phyloP scores from a whole-genome alignment of 257 asterid genomes.

The Fraxinus anomala region DNA sequence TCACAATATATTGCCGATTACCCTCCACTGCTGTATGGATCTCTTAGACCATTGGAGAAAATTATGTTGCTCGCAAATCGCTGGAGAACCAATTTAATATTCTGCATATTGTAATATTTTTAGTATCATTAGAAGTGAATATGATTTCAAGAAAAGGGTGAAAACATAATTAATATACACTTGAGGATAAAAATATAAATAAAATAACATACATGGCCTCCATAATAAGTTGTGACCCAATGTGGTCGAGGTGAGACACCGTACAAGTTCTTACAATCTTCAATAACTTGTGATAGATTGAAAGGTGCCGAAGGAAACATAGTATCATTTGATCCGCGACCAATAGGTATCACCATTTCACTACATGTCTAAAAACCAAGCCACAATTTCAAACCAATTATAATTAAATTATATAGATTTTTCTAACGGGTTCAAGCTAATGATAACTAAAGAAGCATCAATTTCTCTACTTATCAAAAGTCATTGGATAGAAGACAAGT shows the following conservation, averaged over 20 bases:
- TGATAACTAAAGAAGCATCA: no score
- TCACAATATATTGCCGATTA: slow-evolving; percentile 4
- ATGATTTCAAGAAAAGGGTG: neutral
- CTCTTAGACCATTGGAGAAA: slow-evolving; percentile 52
- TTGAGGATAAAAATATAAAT: no score
- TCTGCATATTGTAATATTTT: slow-evolving; percentile 28
- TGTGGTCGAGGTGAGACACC: slow-evolving; percentile 48
- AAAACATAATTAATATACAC: neutral
- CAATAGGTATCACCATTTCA: slow-evolving; percentile 48
- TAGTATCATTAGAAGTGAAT: neutral
- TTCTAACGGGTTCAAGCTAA: no score
- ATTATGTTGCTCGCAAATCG: slow-evolving; percentile 51
- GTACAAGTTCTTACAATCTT: slow-evolving; percentile 24
- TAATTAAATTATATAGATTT: no score
- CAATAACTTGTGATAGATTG: neutral
- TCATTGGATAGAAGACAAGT: no score
- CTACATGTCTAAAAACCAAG: slow-evolving; percentile 37
- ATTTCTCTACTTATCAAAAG: no score
- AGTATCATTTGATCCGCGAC: slow-evolving; percentile 31
- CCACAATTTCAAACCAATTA: no score
- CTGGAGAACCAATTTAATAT: slow-evolving; percentile 41
- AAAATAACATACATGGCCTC: slow-evolving; percentile 39
- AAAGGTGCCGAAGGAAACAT: slow-evolving; percentile 44
- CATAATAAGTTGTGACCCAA: slow-evolving; percentile 52
- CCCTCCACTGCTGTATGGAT: slow-evolving; percentile 56